A percentile compares a stretch with the other conserved stretches of the same genome.
These are phyloP conservation scores for Penicillium hesseltinei DNA, from an alignment of 2,329 filamentous ascomycete genomes.

Conservation along the genomic window DNA sequence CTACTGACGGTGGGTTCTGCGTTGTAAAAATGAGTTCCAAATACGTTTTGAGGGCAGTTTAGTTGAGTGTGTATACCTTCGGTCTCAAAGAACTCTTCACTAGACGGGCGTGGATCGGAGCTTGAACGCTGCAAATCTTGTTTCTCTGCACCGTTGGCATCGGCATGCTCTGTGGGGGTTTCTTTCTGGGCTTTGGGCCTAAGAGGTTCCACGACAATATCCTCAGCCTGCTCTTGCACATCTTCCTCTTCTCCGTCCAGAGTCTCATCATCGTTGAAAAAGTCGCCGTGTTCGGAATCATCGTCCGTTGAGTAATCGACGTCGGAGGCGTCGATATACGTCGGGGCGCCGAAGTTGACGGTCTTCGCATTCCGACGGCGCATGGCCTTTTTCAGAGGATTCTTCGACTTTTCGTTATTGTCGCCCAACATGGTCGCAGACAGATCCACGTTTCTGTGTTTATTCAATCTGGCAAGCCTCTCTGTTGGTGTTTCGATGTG, in stretches of 20 bases:
- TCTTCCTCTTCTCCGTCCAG: constrained; percentile 40
- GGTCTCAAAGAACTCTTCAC: constrained; percentile 64
- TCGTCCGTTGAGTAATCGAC: constrained; percentile 81
- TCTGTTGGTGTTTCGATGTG: constrained; percentile 98
- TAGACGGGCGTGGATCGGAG: constrained; percentile 50
- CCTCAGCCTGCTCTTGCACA: constrained; percentile 35
- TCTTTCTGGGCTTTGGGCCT: constrained; percentile 44
- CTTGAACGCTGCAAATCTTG: constrained; percentile 30
- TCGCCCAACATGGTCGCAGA: constrained; percentile 71
- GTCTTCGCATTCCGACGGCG: constrained; percentile 78
- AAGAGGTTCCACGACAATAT: constrained; percentile 46
- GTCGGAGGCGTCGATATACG: constrained; percentile 84
- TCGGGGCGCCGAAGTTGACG: constrained; percentile 80
- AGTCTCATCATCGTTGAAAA: constrained; percentile 49
- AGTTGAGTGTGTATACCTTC: constrained; percentile 34
- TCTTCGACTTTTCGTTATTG: constrained; percentile 75
- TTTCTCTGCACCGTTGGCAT: constrained; percentile 19
- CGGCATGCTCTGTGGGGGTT: constrained; percentile 27
- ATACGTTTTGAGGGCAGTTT: not conserved
- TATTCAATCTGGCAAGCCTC: constrained; percentile 87
- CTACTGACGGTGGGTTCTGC: constrained; percentile 43
- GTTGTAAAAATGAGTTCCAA: constrained; percentile 20
- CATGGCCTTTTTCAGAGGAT: constrained; percentile 79
- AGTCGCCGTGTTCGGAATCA: constrained; percentile 56
- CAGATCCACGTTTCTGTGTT: constrained; percentile 93